Percentiles rank a stretch among this genome's conserved stretches.
Conservation (phyloP, 164 flowering plant species). For the Euptelea pleiosperma region DNA sequence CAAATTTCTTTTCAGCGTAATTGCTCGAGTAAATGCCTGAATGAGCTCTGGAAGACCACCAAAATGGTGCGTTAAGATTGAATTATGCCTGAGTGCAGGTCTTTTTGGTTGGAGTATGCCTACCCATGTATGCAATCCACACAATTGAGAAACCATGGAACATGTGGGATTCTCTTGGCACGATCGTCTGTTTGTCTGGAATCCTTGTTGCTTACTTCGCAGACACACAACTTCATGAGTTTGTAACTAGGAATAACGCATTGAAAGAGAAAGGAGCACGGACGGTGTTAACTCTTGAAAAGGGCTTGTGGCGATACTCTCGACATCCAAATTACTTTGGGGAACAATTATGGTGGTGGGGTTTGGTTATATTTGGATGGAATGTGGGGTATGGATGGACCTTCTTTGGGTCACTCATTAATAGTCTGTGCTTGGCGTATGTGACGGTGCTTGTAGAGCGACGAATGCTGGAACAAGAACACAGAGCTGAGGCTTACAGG, state of each 20-base stretch:
- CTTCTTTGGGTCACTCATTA: slow-evolving; percentile 62
- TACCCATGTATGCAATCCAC: slow-evolving; percentile 75
- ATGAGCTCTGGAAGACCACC: too few species aligned
- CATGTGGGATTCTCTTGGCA: slow-evolving; percentile 64
- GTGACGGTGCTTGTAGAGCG: slow-evolving; percentile 82
- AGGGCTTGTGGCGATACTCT: slow-evolving; percentile 80
- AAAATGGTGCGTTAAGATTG: too few species aligned
- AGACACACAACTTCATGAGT: slow-evolving; percentile 77
- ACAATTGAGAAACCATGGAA: slow-evolving; percentile 51
- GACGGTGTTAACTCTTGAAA: slow-evolving; percentile 47
- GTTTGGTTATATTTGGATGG: slow-evolving; percentile 72
- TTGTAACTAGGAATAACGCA: slow-evolving; percentile 46
- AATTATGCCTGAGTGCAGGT: too few species aligned
- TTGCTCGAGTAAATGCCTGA: too few species aligned
- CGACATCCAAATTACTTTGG: slow-evolving; percentile 95
- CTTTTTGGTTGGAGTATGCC: slow-evolving; percentile 68
- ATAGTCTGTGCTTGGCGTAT: slow-evolving; percentile 68
- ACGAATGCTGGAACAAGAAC: slow-evolving; percentile 63
- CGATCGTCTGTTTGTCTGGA: slow-evolving; percentile 49
- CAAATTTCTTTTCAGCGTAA: too few species aligned
- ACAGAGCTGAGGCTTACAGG: slow-evolving; percentile 72
- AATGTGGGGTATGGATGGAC: slow-evolving; percentile 79
- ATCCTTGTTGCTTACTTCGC: slow-evolving; percentile 65
- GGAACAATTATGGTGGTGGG: slow-evolving; percentile 99
- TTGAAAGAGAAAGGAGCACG: slow-evolving; percentile 53